Evolutionary conservation across 176 grass and related monocot genomes (phyloP), one percentile per base, ranked within the genome.

Genomic region (Rhynchospora pubera): DNA sequence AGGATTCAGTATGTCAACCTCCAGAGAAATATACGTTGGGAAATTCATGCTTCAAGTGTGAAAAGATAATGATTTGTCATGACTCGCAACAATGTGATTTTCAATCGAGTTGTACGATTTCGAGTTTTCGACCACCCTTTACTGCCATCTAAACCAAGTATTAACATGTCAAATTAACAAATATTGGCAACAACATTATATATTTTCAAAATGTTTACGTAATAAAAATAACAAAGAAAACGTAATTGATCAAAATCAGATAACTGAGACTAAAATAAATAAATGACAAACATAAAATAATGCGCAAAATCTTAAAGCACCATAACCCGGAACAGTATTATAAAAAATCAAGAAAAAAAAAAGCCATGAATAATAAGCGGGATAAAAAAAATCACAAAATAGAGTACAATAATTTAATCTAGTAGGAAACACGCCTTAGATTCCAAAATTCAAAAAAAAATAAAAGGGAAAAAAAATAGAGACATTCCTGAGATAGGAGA

Each of bases 391-490:
- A 3, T 21, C 19, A 66, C 43, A 82, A 50, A 66, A 52, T 22
- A 11, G 43, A 65, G 59, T 64, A 53, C 19, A 82, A 52, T 76
- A 52, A 52, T 51, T 56, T 55, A 56, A 77, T 77, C 55, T 56
- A 23, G 72, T 18, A 77, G 50, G 50, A 32, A 55, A 32, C 72
- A 56, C 13, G 14, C 55, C 24, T 56, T 32, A 9, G 14, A 13
- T 56, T 76, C 24, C 24, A 77, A 77, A 56, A 77, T 56, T 76
- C 58, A 52, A 63, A 67, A 82, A 50, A 82, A 6, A 47, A 24
- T n/a, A 2, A 52, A 1, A n/a, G n/a, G n/a, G n/a, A 46, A 26
- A 45, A 39, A 81, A 65, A 81, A 52, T 2, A 19, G 48, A 62
- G 7, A 24, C 15, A 52, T 14, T 81, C 47, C 59, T 11, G 22